A percentile compares a stretch with the other conserved stretches of the same genome.
Conservation (phyloP, 345 rosid species). For the Excoecaria cochinchinensis region DNA sequence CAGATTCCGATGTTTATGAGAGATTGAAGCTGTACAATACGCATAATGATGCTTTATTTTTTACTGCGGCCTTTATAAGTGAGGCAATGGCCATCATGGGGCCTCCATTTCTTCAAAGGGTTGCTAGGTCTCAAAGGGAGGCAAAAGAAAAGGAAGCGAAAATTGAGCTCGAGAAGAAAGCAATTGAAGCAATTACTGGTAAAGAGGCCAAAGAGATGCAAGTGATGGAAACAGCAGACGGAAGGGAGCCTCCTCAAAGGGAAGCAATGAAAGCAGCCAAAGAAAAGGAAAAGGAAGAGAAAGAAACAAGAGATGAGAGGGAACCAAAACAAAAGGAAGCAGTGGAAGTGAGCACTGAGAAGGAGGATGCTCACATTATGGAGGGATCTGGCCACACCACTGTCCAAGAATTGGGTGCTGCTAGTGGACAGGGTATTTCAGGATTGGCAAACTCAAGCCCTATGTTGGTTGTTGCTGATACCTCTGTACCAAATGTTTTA, state of each 20-base stretch:
- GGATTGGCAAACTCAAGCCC: neutral
- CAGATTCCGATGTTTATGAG: conserved; percentile 28
- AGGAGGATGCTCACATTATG: neutral
- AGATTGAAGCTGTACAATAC: conserved; percentile 37
- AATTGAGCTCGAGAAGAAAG: neutral
- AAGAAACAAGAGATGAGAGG: neutral
- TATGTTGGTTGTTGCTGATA: neutral
- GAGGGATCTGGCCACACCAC: neutral
- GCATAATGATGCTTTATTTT: conserved; percentile 40
- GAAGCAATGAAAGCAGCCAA: neutral
- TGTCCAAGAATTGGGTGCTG: neutral
- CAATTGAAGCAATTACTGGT: neutral
- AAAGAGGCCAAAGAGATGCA: neutral
- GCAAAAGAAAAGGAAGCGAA: neutral
- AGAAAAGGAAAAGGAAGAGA: neutral
- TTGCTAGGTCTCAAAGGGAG: conserved; percentile 17
- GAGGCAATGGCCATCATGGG: conserved; percentile 44
- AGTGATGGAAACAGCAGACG: neutral
- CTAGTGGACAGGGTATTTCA: neutral
- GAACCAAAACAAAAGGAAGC: neutral
- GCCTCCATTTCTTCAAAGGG: conserved; percentile 37
- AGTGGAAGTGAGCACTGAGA: neutral
- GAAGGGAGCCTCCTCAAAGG: neutral
- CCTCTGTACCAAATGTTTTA: neutral
- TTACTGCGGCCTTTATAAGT: conserved; percentile 33